Percentiles rank a stretch among this genome's conserved stretches.
Evolutionary conservation across 2,329 filamentous ascomycete species (phyloP).

Genomic region (Colletotrichum sp.): DNA sequence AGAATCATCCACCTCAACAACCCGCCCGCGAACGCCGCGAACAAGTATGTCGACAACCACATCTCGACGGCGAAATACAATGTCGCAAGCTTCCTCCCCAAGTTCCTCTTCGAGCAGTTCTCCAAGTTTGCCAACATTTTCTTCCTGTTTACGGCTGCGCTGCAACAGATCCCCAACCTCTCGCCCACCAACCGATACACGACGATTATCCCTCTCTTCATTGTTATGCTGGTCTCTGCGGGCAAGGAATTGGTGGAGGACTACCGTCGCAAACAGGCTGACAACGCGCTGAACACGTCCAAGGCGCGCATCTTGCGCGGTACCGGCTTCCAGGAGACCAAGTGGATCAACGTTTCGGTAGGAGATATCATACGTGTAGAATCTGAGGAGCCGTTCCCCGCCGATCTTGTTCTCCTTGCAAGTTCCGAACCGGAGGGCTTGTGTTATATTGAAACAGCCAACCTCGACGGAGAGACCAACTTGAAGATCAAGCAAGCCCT

Average conservation of each 20-base stretch:
- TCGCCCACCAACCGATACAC: slow-evolving; percentile 96
- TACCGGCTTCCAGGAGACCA: slow-evolving; percentile 82
- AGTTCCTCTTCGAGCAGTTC: slow-evolving; percentile 98
- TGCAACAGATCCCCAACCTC: slow-evolving; percentile 95
- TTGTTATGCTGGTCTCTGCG: slow-evolving; percentile 93
- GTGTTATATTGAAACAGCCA: slow-evolving; percentile 98
- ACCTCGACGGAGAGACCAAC: slow-evolving; percentile 97
- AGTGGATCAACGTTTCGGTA: slow-evolving; percentile 92
- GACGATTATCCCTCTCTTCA: slow-evolving; percentile 89
- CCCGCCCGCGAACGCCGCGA: slow-evolving; percentile 83
- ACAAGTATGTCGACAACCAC: slow-evolving; percentile 95
- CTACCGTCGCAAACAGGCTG: slow-evolving; percentile 85
- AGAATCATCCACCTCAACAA: slow-evolving; percentile 97
- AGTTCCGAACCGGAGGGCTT: slow-evolving; percentile 97
- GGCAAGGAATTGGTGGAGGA: slow-evolving; percentile 95
- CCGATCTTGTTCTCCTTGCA: slow-evolving; percentile 88
- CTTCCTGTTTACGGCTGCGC: slow-evolving; percentile 93
- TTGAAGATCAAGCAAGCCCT: slow-evolving; percentile 98
- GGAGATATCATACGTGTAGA: slow-evolving; percentile 93
- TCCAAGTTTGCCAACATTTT: slow-evolving; percentile 99
- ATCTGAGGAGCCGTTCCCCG: slow-evolving; percentile 93
- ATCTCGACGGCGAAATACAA: slow-evolving; percentile 99
- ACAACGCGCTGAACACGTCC: slow-evolving; percentile 86
- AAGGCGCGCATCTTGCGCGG: slow-evolving; percentile 84
- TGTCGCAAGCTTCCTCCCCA: slow-evolving; percentile 87